A percentile compares a stretch with the other conserved stretches of the same genome.
Evolutionary conservation across 2,329 filamentous ascomycete species (phyloP).

Genomic region (Cordyceps javanica): DNA sequence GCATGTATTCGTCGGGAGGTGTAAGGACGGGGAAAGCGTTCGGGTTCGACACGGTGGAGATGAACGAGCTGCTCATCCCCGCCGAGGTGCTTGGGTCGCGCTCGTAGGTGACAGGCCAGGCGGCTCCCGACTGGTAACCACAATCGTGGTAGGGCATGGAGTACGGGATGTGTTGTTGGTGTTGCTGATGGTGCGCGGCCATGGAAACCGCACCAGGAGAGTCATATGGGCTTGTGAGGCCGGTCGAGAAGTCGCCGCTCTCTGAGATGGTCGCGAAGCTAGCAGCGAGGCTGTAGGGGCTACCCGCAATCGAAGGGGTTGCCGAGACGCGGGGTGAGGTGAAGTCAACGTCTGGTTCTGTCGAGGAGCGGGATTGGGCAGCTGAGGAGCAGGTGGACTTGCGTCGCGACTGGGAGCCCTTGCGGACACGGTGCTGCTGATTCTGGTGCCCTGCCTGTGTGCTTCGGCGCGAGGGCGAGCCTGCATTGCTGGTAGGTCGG

Average conservation of each 20-base stretch:
- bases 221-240: neutral
- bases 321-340: neutral
- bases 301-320: neutral
- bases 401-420: conserved; percentile 8
- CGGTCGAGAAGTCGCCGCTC: neutral
- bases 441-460: neutral
- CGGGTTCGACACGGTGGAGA: conserved; percentile 3
- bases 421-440: neutral
- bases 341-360: conserved; percentile 3
- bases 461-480: conserved; percentile 8
- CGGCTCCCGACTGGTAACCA: neutral
- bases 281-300: conserved; percentile 6
- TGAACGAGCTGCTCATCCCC: neutral
- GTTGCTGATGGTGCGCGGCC: neutral
- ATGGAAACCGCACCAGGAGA: neutral
- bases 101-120: conserved; percentile 1
- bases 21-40: conserved; percentile 5
- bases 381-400: conserved; percentile 1
- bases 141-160: conserved; percentile 7
- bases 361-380: conserved; percentile 5
- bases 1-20: conserved; percentile 11
- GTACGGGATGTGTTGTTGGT: neutral
- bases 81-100: neutral
- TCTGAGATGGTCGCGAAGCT: conserved; percentile 4
- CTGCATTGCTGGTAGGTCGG: conserved; percentile 4